Base-by-base conservation (phyloP, 148 eudicot genomes). In the Heliosperma pusillum region DNA sequence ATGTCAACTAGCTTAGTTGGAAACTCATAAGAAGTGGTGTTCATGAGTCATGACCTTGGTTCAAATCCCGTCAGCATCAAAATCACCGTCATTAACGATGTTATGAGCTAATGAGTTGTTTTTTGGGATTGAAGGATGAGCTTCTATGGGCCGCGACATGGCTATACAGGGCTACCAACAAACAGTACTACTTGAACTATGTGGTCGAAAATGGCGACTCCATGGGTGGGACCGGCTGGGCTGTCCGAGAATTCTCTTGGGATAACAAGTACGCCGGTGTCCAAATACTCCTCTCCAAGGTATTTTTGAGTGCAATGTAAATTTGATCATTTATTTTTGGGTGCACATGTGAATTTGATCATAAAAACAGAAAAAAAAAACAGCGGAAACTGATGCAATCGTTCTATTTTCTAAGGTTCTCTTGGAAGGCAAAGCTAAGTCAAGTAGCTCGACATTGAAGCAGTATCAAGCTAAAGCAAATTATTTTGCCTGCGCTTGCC, bases 121-220 rank as follows among this genome's bases (percentile, higher is more conserved):
- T 61, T 58, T 66, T 3, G 19, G 20, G 42, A 29, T 40, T 64
- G 63, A 10, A 88, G 93, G 98, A 94, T 84, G 97, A 94, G 75
- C 83, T 94, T 19, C 78, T 94, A 21, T 94, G 98, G 98, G 96
- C 90, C 42, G 97, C 97, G 20, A 85, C 93, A 20, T 94, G 98
- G 98, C 85, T 94, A 12, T 84, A 86, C 74, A 76, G 87, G 72
- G 98, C 98, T 13, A 91, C 96, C 36, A 80, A 85, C 20, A 93
- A 91, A 16, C 89, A 84, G 4, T 80, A 75, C 61, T 94, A 90
- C 77, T 73, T 91, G 88, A 80, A 86, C 66, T 94, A 91, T 69
- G 86, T 87, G 3, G 86, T 85, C 1, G 76, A 90, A 3, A 91
- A 94, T 70, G 90, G 85, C 52, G 92, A 70, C 29, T 83, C 90